Conservation (phyloP, 179 eudicot genomes). For the Heliamphora pulchella region DNA sequence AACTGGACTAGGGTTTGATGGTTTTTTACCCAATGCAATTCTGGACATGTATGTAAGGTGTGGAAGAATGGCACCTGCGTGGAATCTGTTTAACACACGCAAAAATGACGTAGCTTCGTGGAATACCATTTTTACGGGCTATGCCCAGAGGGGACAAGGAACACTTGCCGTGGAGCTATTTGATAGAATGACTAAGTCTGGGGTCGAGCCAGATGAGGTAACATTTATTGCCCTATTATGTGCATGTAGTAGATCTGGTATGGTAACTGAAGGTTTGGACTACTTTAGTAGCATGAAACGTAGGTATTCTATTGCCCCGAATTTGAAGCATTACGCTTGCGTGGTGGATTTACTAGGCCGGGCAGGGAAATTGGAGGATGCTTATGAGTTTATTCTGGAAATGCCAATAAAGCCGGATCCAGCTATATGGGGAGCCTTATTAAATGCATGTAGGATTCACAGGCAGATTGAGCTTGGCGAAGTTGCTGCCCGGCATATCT, state of each 20-base stretch:
- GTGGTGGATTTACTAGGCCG: constrained; percentile 81
- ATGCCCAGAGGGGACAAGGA: constrained; percentile 52
- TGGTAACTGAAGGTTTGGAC: constrained; percentile 67
- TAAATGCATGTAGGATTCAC: constrained; percentile 68
- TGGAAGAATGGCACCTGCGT: constrained; percentile 56
- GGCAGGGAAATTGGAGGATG: constrained; percentile 56
- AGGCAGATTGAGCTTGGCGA: constrained; percentile 52
- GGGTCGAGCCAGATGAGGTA: constrained; percentile 49
- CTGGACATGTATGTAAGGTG: constrained; percentile 78
- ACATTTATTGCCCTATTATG: constrained; percentile 59
- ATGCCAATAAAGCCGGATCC: constrained; percentile 67
- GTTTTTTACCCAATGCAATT: constrained; percentile 59
- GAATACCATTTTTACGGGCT: constrained; percentile 70
- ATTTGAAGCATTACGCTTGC: constrained; percentile 74
- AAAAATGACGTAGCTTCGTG: constrained; percentile 53
- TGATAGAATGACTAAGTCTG: constrained; percentile 38
- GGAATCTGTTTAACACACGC: constrained; percentile 44
- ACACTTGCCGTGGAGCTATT: constrained; percentile 46
- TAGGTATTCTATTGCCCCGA: constrained; percentile 37
- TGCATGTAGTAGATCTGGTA: constrained; percentile 68
- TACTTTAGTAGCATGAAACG: constrained; percentile 46
- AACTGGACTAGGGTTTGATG: constrained; percentile 44
- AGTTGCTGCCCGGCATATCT: constrained; percentile 46
- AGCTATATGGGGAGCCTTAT: constrained; percentile 75
- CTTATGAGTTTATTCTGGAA: constrained; percentile 37